Evolutionary conservation across 179 eudicot genomes (phyloP), one percentile per base, ranked within the genome.

Genomic region (Spinacia oleracea): DNA sequence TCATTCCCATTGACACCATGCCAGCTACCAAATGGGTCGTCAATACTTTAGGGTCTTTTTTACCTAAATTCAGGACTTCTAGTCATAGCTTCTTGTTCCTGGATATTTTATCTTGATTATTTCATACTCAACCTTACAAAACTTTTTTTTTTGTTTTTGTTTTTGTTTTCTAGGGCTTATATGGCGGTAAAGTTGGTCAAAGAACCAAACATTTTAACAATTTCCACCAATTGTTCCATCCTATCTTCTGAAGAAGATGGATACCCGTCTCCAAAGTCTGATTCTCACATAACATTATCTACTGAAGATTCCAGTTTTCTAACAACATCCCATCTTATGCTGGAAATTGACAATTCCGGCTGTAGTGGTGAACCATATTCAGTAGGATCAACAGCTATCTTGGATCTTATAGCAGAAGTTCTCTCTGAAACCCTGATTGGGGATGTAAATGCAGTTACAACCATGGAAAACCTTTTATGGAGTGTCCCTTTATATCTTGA

Each of bases 351-450:
- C 84, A 90, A 89, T 77, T 84, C 88, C 74, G 92, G 97, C 62
- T 90, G 90, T 83, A 91, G 91, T 25, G 90, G 93, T 77, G 96
- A 97, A 78, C 89, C 94, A 16, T 89, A 91, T 81, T 92, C 96
- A 78, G 96, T 97, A 20, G 98, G 93, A 82, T 97, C 97, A 64
- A 88, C 93, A 63, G 96, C 98, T 72, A 88, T 92, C 81, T 76
- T 92, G 51, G 97, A 94, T 88, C 90, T 94, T 45, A 66, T 92
- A 84, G 93, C 96, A 14, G 98, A 91, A 88, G 96, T 89, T 74
- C 88, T 94, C 65, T 91, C 97, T 73, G 88, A 84, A 79, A 83
- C 88, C 69, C 83, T 91, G 40, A 89, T 93, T 32, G 91, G 91
- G 81, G 97, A 91, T 81, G 64, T 85, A 65, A 92, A 91, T 83